Conservation (phyloP, 2,329 filamentous ascomycete species). For the Paecilomyces variotii region DNA sequence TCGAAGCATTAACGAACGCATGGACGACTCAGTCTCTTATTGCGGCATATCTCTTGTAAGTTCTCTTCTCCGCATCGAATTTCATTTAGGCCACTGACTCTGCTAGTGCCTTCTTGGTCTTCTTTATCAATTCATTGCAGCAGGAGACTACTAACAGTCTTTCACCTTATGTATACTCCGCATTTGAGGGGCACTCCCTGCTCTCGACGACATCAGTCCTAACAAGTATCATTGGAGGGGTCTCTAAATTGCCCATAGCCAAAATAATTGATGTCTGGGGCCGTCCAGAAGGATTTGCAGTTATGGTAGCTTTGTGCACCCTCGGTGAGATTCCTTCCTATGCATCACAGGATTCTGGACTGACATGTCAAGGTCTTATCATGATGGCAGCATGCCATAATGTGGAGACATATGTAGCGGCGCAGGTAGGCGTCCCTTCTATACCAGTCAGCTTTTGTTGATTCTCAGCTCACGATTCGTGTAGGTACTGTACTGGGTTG, state of each 20-base stretch:
- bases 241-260: slow-evolving; percentile 49
- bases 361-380: slow-evolving; percentile 32
- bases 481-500: slow-evolving; percentile 46
- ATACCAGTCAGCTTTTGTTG: neutral
- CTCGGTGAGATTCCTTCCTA: slow-evolving; percentile 18
- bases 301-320: slow-evolving; percentile 38
- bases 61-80: too few relatives aligned
- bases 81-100: neutral
- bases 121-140: slow-evolving; percentile 27
- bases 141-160: slow-evolving; percentile 22
- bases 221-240: slow-evolving; percentile 46
- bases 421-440: slow-evolving; percentile 35
- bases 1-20: too few relatives aligned
- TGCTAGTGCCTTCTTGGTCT: slow-evolving; percentile 25
- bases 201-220: slow-evolving; percentile 46
- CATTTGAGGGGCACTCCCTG: slow-evolving; percentile 44
- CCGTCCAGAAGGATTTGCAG: slow-evolving; percentile 45
- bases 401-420: slow-evolving; percentile 52
- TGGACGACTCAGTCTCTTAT: too few relatives aligned
- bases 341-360: neutral
- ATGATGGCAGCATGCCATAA: slow-evolving; percentile 53
- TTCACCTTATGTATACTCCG: slow-evolving; percentile 41
- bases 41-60: too few relatives aligned
- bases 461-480: neutral
- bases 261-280: slow-evolving; percentile 55